Evolutionary conservation across 2,329 filamentous ascomycete species (phyloP), one percentile per base, ranked within the genome.

Genomic region (Dothistroma septosporum): DNA sequence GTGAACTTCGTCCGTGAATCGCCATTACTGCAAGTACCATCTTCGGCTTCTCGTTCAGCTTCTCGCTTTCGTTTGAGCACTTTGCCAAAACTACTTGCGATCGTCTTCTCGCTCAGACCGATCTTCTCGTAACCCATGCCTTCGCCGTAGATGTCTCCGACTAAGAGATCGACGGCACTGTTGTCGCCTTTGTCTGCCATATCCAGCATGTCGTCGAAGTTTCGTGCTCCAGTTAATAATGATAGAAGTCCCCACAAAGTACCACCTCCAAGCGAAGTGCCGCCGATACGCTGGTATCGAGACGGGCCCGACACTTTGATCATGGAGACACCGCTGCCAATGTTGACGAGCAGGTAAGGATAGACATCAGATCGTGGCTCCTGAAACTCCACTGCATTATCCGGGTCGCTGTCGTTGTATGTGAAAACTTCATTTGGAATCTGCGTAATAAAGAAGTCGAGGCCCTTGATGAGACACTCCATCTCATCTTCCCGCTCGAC

Each of bases 401-500:
- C 88, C 35, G 75, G 71, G 61, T 78, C 68, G 14, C 85, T 84
- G 74, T 96, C 93, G 73, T 89, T 92, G 77, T 97, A 97, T 21
- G 92, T 97, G 73, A 99, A 99, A 58, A 99, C 93, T 77, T 99
- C 94, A 68, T 89, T 87, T 21, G 94, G 94, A 61, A 99, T 97
- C 74, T 97, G 92, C 66, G 91, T 96, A 73, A 97, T 97, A 81
- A 99, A 97, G 79, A 97, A 99, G 75, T 99, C 94, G 48, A 99
- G 86, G 12, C 93, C 92, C 91, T 69, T 63, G 65, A 99, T 99
- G 61, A 99, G 79, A 73, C 94, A 99, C 76, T 96, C 92, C 94
- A 99, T 99, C 78, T 99, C 94, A 72, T 99, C 94, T 76, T 97
- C 94, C 48, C 92, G 83, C 70, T 92, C 80, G 21, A 99, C 92